Evolutionary conservation across 2,329 filamentous ascomycete genomes (phyloP).

Genomic region (Fusarium temperatum): DNA sequence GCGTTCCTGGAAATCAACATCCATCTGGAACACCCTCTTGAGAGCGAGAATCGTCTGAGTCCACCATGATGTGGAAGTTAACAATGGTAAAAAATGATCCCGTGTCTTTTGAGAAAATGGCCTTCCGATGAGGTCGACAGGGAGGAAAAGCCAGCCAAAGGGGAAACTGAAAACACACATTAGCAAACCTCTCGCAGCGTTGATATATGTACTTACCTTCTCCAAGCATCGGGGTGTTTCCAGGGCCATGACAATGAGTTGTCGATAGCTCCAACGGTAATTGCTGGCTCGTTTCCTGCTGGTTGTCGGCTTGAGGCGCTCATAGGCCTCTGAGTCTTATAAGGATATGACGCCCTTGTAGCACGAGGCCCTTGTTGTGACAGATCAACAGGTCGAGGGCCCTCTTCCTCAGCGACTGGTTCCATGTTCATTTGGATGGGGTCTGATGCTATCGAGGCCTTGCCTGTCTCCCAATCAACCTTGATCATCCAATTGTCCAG

Average conservation of each 20-base stretch:
- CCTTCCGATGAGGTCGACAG: slow-evolving; percentile 93
- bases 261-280: slow-evolving; percentile 92
- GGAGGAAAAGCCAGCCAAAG: slow-evolving; percentile 97
- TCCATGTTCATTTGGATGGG: slow-evolving; percentile 75
- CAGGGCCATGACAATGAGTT: slow-evolving; percentile 98
- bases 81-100: slow-evolving; percentile 92
- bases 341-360: slow-evolving; percentile 67
- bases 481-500: slow-evolving; percentile 99
- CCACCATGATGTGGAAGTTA: slow-evolving; percentile 98
- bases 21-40: slow-evolving; percentile 87
- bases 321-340: slow-evolving; percentile 86
- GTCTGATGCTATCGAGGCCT: slow-evolving; percentile 87
- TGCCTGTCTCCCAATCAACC: slow-evolving; percentile 84
- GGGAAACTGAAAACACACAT: slow-evolving; percentile 75
- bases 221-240: slow-evolving; percentile 95
- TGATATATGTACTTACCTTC: slow-evolving; percentile 54
- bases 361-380: slow-evolving; percentile 53
- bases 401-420: slow-evolving; percentile 51
- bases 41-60: slow-evolving; percentile 89
- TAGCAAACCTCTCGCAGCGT: background rate
- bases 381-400: slow-evolving; percentile 70
- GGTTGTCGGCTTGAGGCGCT: slow-evolving; percentile 67
- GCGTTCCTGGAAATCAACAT: slow-evolving; percentile 95
- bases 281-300: slow-evolving; percentile 62
- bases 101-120: slow-evolving; percentile 95